Evolutionary conservation across 2,329 filamentous ascomycete genomes (phyloP), one percentile per base, ranked within the genome.

Genomic region (Neofusicoccum kwambonambiense): DNA sequence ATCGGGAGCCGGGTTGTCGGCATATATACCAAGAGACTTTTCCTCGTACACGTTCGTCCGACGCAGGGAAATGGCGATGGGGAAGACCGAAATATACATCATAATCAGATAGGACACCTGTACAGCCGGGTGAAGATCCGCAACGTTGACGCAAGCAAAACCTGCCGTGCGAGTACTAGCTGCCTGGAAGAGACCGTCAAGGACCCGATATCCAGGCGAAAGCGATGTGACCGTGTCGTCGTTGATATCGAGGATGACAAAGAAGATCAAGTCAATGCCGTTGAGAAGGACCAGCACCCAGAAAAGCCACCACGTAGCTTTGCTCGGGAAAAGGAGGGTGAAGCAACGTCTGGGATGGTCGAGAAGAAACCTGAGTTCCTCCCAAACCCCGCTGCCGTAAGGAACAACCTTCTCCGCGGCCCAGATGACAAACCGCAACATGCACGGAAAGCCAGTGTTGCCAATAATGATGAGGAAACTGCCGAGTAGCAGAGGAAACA

Each of bases 61-160:
- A 62, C 94, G 92, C 71, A 98, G 90, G 6, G 91, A 95, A 72
- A 98, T 98, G 74, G 95, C 94, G 70, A 98, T 96, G 4, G 94
- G 94, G 71, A 97, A 96, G 66, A 97, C 91, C 65, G 93, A 97
- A 67, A 98, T 97, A 78, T 98, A 98, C 95, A 98, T 98, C 95
- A 98, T 98, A 77, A 98, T 89, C 78, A 98, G 82, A 79, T 97
- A 98, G 27, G 93, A 92, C 13, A 96, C 92, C 72, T 97, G 93
- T 65, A 97, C 92, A 3, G 91, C 95, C 1, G 95, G 93, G 69
- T 98, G 93, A 1, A 99, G 82, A 0, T 85, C 80, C 1, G 90
- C 82, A 44, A 98, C 80, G 74, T 90, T 92, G 70, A 98, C 86
- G 35, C 90, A 91, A 1, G 90, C 84, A 73, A 97, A 97, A 0